Evolutionary conservation across 208 protist species (phyloP), one percentile per base, ranked within the genome.

Genomic region (Trypanosoma melophagium): DNA sequence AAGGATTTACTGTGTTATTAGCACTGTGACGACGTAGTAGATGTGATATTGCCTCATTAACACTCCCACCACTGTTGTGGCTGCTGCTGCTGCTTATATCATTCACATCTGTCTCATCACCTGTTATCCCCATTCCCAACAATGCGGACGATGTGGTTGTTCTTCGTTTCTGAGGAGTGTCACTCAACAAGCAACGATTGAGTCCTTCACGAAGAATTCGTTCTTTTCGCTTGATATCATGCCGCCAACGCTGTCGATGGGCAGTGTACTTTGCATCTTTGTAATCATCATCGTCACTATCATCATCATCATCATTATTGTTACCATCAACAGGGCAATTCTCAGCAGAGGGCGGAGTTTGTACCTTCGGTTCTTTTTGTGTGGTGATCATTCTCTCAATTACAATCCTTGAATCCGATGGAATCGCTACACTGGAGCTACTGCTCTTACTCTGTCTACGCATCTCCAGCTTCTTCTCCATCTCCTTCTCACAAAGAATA

Each of bases 61-160:
- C 56, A 55, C 56, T 69, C 0, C 42, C 38, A 44, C 42, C 49
- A 71, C 57, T 64, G 28, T 49, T 71, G 66, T 44, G 54, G 64
- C 57, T 64, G 25, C 57, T 71, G 66, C 60, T 64, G 45, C 66
- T 51, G 41, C 66, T 71, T 4, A 57, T 64, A 40, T 63, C 49
- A 52, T 71, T 71, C 35, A 57, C 66, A n/a, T 65, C 58, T 3
- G 57, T 69, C 24, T 69, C 65, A 45, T 62, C 53, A 55, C 44
- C 35, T 49, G 19, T 7, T 38, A 40, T 21, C 4, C 4, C 28
- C 49, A 17, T 58, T 31, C 22, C 51, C 5, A 35, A 1, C 5
- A 5, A 35, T 35, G 5, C 1, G 1, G 28, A 17, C 24, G 17
- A 16, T 24, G 57, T 56, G 44, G 47, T 47, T 69, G 45, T 35